Evolutionary conservation across 768 basidiomycete genomes (phyloP), one percentile per base, ranked within the genome.

Genomic region (Boletus rubroflammeus): DNA sequence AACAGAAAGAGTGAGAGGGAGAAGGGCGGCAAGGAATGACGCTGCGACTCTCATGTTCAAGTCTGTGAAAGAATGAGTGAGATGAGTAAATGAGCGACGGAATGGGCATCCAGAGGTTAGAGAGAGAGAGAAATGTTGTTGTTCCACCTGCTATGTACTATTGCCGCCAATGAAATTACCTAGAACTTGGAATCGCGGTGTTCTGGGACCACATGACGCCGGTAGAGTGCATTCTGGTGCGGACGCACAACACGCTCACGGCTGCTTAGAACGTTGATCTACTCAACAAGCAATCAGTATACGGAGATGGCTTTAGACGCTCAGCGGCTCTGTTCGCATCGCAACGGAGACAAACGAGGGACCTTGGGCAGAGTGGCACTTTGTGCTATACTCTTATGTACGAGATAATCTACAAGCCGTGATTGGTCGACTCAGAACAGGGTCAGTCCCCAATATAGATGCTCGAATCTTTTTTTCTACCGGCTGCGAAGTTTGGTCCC

Each of bases 111-210:
- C 26, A 29, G 41, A 46, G 29, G n/a, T 3, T 25, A 26, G 13
- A 14, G 32, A 29, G n/a, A n/a, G 9, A 28, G n/a, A 28, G 8
- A 21, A 19, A 49, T 17, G 13, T 9, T 9, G 8, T 11, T 19
- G n/a, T 42, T 44, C 31, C 14, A 29, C 2, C 11, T 13, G 44
- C 44, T 31, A 21, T 45, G 35, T 28, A 21, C 10, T n/a, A 8
- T 31, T 36, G 15, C n/a, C 10, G 8, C 29, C 29, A 15, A 53
- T 21, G 32, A 26, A 28, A 15, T 23, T 25, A 28, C 34, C 25
- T 48, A 14, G 31, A 15, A 38, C 34, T 56, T 49, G 42, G 54
- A 57, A 56, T 55, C 5, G 50, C 14, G 23, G 31, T 36, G 15
- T 54, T 38, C 42, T 19, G 28, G 34, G 8, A 15, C 15, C 31